A percentile compares a stretch with the other conserved stretches of the same genome.
Evolutionary conservation across 208 protist species (phyloP).

Genomic region (Acanthamoeba divionensis): DNA sequence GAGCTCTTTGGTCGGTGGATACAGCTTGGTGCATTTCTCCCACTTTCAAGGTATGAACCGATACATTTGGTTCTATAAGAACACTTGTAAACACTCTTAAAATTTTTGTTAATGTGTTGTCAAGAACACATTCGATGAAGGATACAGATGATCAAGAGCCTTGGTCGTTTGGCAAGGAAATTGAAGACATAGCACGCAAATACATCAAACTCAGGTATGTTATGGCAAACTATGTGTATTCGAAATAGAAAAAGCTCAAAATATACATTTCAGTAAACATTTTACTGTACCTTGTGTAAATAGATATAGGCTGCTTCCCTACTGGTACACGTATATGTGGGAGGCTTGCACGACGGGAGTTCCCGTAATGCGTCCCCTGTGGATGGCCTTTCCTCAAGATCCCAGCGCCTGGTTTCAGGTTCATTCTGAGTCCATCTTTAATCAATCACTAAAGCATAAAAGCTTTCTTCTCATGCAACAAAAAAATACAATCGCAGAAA

Average conservation of each 20-base stretch:
- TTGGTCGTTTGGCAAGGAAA: background rate
- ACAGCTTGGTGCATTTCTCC: background rate
- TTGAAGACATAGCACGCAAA: background rate
- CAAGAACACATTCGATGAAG: background rate
- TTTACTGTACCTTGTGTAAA: too few relatives aligned
- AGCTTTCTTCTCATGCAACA: too few relatives aligned
- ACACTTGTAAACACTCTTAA: too few relatives aligned
- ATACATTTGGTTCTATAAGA: too few relatives aligned
- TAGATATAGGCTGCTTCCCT: background rate
- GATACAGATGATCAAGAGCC: background rate
- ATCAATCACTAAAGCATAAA: background rate
- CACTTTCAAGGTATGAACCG: too few relatives aligned
- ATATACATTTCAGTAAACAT: too few relatives aligned
- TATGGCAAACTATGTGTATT: too few relatives aligned
- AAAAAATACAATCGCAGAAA: too few relatives aligned
- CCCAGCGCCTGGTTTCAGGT: background rate
- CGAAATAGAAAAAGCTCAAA: too few relatives aligned
- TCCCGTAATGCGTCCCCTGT: background rate
- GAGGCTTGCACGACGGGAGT: background rate
- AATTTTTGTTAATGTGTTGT: too few relatives aligned
- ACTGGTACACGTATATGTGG: background rate
- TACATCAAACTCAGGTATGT: background rate
- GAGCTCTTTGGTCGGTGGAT: constrained; percentile 10
- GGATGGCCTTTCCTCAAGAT: background rate
- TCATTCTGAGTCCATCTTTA: background rate